Conservation (phyloP, 352 stramenopile genomes). For the Globisporangium splendens region DNA sequence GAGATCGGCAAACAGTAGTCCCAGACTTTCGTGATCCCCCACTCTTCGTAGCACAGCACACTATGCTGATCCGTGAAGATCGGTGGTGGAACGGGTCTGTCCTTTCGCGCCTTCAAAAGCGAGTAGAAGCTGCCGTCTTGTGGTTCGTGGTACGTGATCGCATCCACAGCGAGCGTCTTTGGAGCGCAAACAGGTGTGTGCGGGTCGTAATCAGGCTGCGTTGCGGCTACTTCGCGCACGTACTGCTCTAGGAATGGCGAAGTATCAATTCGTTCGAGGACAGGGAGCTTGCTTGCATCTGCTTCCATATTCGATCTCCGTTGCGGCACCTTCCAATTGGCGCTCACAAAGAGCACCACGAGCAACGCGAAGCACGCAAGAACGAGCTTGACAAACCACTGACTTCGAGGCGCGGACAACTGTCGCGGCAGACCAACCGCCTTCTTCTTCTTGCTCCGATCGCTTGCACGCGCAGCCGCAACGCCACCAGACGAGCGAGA, state of each 20-base stretch:
- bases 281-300: not conserved
- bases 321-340: not conserved
- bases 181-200: not conserved
- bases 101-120: not conserved
- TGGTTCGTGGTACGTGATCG: not conserved
- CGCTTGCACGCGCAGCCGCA: too few relatives aligned
- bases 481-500: too few relatives aligned
- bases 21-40: slow-evolving; percentile 11
- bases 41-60: slow-evolving; percentile 1
- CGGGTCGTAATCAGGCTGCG: not conserved
- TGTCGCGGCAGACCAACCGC: not conserved
- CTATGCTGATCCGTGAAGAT: slow-evolving; percentile 1
- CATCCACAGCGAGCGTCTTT: not conserved
- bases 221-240: not conserved
- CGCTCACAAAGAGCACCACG: not conserved
- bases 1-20: slow-evolving; percentile 50
- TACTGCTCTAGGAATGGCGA: not conserved
- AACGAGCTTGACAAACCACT: not conserved
- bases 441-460: not conserved
- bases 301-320: not conserved
- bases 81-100: not conserved
- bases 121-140: not conserved
- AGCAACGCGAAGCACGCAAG: not conserved
- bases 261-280: not conserved
- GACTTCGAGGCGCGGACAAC: not conserved